A percentile compares a stretch with the other conserved stretches of the same genome.
These are phyloP conservation scores for Backusella westeae DNA, from an alignment of 192 early-diverging fungal genomes.

Conservation along the genomic window DNA sequence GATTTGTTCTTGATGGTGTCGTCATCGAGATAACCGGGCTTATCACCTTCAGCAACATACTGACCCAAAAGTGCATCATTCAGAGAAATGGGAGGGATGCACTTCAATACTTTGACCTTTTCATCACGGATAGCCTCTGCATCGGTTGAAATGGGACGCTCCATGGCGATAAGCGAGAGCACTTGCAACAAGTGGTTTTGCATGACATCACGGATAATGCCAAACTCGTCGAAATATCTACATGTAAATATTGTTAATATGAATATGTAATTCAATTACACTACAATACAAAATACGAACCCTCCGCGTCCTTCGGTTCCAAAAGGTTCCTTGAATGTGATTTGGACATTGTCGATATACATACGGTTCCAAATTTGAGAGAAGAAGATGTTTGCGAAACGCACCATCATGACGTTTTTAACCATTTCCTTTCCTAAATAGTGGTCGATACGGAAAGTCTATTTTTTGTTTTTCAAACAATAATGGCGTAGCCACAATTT, in stretches of 20 bases:
- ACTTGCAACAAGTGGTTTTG: constrained; percentile 95
- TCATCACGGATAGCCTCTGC: constrained; percentile 95
- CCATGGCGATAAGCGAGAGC: constrained; percentile 92
- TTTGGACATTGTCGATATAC: constrained; percentile 91
- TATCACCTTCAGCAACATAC: constrained; percentile 80
- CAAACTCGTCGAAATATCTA: constrained; percentile 96
- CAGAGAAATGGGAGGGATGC: constrained; percentile 69
- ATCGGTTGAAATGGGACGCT: constrained; percentile 80
- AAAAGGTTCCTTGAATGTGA: constrained; percentile 97
- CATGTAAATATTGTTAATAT: too few relatives aligned
- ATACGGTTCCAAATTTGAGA: constrained; percentile 88
- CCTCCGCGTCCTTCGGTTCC: constrained; percentile 97
- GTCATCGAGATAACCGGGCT: constrained; percentile 92
- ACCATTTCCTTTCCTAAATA: constrained; percentile 99
- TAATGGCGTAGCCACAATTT: neutral
- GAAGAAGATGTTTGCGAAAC: constrained; percentile 95
- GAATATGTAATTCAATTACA: too few relatives aligned
- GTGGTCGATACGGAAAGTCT: constrained; percentile 97
- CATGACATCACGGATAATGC: constrained; percentile 97
- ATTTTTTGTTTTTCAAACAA: constrained; percentile 23
- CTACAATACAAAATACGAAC: too few relatives aligned
- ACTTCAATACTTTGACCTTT: constrained; percentile 83
- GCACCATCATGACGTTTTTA: constrained; percentile 91
- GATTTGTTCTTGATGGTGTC: constrained; percentile 72
- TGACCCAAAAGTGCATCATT: constrained; percentile 93